These are phyloP conservation scores for Amanita subjunquillea DNA, from an alignment of 768 basidiomycete genomes.

Conservation along the genomic window DNA sequence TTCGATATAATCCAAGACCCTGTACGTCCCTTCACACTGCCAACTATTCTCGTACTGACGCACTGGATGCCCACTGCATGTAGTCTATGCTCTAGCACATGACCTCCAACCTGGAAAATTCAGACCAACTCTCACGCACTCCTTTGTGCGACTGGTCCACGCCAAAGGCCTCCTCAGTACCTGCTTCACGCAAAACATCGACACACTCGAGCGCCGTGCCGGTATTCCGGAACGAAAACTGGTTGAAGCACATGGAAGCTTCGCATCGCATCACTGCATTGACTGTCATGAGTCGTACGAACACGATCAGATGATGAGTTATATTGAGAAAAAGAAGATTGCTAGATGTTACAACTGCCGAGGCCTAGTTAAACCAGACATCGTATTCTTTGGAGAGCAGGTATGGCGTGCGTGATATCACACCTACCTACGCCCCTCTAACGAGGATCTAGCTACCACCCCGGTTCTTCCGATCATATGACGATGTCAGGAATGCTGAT, in stretches of 20 bases:
- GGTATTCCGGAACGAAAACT: conserved; percentile 67
- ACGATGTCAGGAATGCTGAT: conserved; percentile 55
- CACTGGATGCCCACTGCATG: background rate
- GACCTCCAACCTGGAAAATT: conserved; percentile 89
- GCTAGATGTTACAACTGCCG: conserved; percentile 58
- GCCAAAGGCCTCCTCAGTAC: conserved; percentile 57
- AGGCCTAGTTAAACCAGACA: conserved; percentile 87
- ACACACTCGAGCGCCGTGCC: conserved; percentile 81
- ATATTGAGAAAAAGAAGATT: conserved; percentile 51
- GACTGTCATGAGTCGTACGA: conserved; percentile 53
- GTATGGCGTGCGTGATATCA: conserved; percentile 27
- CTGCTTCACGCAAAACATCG: conserved; percentile 89
- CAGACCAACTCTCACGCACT: conserved; percentile 82
- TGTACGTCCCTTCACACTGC: conserved; percentile 35
- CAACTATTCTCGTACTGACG: background rate
- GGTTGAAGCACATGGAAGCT: conserved; percentile 94
- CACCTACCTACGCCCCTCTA: background rate
- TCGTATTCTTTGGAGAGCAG: conserved; percentile 85
- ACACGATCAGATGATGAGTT: conserved; percentile 55
- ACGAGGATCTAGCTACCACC: conserved; percentile 50
- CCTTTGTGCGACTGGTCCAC: conserved; percentile 79
- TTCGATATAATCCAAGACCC: conserved; percentile 68
- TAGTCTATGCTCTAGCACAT: conserved; percentile 85
- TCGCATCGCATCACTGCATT: conserved; percentile 80
- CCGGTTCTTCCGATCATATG: conserved; percentile 49